phyloP scores from a whole-genome alignment of 225 moss, liverwort and hornwort species.

The Bryoerythrophyllum caledonicum region DNA sequence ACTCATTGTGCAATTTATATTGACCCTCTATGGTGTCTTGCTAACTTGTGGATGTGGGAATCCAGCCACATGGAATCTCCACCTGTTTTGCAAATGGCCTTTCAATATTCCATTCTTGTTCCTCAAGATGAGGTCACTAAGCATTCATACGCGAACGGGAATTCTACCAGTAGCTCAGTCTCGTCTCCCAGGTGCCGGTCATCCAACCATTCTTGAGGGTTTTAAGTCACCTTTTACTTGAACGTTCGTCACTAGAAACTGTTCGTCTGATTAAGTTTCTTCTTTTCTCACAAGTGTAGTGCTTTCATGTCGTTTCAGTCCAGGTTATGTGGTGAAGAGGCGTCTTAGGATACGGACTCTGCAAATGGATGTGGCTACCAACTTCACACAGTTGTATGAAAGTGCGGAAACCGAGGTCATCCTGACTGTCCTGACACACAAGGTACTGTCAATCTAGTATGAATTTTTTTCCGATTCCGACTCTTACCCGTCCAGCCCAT shows the following conservation, averaged over 20 bases:
- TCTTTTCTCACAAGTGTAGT: constrained; percentile 1
- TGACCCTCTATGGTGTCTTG: neutral
- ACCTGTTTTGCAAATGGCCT: constrained; percentile 90
- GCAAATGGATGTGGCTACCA: constrained; percentile 72
- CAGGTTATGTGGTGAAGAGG: constrained; percentile 73
- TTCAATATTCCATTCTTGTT: constrained; percentile 90
- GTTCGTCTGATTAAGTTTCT: neutral
- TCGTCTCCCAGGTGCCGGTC: constrained; percentile 36
- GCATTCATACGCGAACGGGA: constrained; percentile 38
- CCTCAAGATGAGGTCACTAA: constrained; percentile 61
- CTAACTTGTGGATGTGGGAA: constrained; percentile 20
- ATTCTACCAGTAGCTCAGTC: constrained; percentile 31
- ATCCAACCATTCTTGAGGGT: neutral
- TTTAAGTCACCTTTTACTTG: neutral
- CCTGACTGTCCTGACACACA: constrained; percentile 88
- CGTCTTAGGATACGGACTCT: constrained; percentile 86
- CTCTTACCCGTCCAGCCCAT: neutral
- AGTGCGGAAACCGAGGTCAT: constrained; percentile 94
- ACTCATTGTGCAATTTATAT: constrained; percentile 8
- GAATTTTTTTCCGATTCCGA: neutral
- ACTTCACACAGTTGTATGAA: constrained; percentile 71
- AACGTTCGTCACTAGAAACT: neutral
- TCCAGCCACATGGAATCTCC: constrained; percentile 83
- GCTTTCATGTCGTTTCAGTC: constrained; percentile 44
- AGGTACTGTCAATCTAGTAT: constrained; percentile 49